Base-by-base conservation (phyloP, 2,329 filamentous ascomycete genomes). In the Diaporthe sp. region DNA sequence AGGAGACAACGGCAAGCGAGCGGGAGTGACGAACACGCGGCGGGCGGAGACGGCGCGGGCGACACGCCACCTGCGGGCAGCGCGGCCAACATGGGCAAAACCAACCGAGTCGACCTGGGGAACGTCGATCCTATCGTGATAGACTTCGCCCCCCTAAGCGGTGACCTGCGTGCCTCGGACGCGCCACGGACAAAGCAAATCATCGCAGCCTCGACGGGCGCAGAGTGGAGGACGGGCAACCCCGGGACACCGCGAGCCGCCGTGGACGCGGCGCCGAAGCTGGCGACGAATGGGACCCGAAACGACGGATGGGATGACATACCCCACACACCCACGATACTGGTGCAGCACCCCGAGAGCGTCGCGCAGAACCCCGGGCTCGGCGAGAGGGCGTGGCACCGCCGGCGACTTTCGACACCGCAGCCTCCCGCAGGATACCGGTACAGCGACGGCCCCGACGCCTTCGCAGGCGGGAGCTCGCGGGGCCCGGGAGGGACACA, bases 211-310 rank as follows among this genome's bases (percentile, higher is more conserved):
- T 44, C 75, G 34, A 76, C 75, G 2, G 75, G 75, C 13, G 72
- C 72, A 10, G 67, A 76, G 1, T 75, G 75, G 75, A 46, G 49
- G 44, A 34, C 6, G 3, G 58, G 28, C 4, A 62, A 69, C 19
- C 68, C 75, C 77, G 94, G 94, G 0, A 92, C 87, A 31, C 90
- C 92, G 78, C 89, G 92, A 39, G 94, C 93, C 0, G 88, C 98
- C 4, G 90, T 88, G 76, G 88, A 90, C 86, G 87, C 91, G 86
- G 86, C 70, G 25, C 70, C 70, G 57, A 53, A 28, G 25, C 57
- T 13, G 42, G 31, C 37, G 4, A 39, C 70, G 31, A 37, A 39
- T 1, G 39, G 22, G 57, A 0, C 46, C 31, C 31, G 8, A 19
- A 25, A 22, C 22, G 70, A 51, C 25, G 37, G 3, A 12, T 62